phyloP scores from a whole-genome alignment of 495 filamentous ascomycete genomes.

The Tuber magnatum region DNA sequence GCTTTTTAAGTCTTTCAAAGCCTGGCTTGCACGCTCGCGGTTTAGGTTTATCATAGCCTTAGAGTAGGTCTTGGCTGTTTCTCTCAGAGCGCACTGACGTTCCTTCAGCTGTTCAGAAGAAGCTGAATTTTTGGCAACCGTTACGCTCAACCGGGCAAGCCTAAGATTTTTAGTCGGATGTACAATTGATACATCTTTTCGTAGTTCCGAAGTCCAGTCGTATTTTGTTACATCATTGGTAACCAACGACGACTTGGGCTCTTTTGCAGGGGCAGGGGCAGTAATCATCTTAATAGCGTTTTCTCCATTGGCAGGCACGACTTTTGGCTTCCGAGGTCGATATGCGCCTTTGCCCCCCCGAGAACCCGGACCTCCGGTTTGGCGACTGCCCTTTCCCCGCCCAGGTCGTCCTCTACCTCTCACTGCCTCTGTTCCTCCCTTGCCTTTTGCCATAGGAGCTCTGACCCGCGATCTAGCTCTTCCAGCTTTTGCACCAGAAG shows the following conservation, averaged over 20 bases:
- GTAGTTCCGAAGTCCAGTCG: background rate
- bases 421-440: background rate
- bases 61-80: conserved; percentile 25
- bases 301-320: background rate
- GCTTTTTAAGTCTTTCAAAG: conserved; percentile 30
- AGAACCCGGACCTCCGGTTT: conserved; percentile 30
- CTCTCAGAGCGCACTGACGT: conserved; percentile 27
- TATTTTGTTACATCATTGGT: background rate
- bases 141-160: background rate
- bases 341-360: conserved; percentile 35
- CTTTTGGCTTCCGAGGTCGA: conserved; percentile 17
- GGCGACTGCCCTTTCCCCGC: conserved; percentile 22
- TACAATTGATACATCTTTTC: background rate
- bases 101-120: conserved; percentile 31
- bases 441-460: background rate
- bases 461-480: conserved; percentile 26
- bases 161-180: background rate
- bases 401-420: background rate
- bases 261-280: background rate
- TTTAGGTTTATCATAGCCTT: conserved; percentile 30
- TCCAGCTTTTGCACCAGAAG: conserved; percentile 15
- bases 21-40: conserved; percentile 30
- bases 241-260: background rate
- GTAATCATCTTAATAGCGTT: background rate
- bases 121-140: conserved; percentile 18